Percentiles rank a stretch among this genome's conserved stretches.
Conservation (phyloP, 2,329 filamentous ascomycete species). For the Apiospora hydei region DNA sequence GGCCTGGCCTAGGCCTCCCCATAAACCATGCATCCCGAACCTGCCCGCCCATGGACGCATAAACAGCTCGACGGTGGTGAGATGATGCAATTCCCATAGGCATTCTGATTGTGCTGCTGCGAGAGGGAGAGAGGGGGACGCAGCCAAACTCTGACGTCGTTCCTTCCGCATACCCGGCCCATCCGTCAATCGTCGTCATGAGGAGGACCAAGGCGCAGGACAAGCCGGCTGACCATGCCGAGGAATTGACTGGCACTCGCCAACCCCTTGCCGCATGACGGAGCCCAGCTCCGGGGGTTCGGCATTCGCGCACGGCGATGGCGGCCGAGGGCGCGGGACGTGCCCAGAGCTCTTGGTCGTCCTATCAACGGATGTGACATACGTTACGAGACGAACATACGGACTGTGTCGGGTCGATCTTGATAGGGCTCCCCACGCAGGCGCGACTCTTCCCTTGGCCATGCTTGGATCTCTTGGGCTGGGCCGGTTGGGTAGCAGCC, state of each 20-base stretch:
- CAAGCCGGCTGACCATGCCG: slow-evolving; percentile 1
- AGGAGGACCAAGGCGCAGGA: background rate
- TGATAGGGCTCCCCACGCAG: background rate
- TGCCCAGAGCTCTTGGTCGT: background rate
- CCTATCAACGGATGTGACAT: background rate
- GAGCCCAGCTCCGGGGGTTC: background rate
- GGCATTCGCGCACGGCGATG: slow-evolving; percentile 14
- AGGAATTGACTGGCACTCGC: background rate
- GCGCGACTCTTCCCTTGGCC: background rate
- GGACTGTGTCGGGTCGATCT: slow-evolving; percentile 15
- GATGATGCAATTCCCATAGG: background rate
- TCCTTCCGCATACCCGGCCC: background rate
- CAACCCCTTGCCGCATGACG: background rate
- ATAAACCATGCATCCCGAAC: background rate
- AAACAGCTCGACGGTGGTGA: background rate
- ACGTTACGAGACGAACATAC: background rate
- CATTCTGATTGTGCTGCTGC: background rate
- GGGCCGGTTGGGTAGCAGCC: slow-evolving; percentile 1
- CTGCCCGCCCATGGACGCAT: background rate
- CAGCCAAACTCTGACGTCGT: background rate
- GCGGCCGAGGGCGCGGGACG: slow-evolving; percentile 2
- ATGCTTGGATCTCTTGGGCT: background rate
- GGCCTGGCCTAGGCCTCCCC: background rate
- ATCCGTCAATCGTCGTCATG: background rate
- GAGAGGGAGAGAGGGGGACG: background rate